phyloP scores from a whole-genome alignment of 257 asterid species.

The Solanum rostratum region DNA sequence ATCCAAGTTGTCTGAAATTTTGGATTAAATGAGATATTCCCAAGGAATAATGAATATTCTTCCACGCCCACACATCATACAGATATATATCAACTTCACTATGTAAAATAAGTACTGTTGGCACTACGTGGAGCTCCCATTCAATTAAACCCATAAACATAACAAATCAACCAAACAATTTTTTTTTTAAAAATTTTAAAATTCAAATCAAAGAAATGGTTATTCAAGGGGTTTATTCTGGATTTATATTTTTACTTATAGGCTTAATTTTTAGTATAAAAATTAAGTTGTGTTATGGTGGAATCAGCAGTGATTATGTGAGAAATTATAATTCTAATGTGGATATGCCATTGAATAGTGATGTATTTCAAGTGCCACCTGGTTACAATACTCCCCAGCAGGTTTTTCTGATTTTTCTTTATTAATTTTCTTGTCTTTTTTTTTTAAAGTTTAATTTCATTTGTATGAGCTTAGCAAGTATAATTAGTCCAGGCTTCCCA shows the following conservation, averaged over 20 bases:
- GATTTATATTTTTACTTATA: neutral
- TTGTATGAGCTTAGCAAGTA: too few relatives aligned
- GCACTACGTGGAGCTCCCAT: neutral
- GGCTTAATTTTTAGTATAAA: neutral
- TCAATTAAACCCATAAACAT: neutral
- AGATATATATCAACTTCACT: neutral
- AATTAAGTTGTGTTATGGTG: conserved; percentile 19
- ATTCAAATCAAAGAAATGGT: neutral
- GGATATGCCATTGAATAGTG: conserved; percentile 60
- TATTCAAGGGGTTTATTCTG: neutral
- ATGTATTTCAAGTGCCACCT: conserved; percentile 41
- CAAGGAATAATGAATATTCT: neutral
- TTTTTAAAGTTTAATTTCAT: too few relatives aligned
- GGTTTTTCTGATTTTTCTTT: conserved; percentile 16
- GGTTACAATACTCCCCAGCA: conserved; percentile 65
- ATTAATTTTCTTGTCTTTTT: too few relatives aligned
- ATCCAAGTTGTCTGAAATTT: neutral
- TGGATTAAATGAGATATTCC: neutral
- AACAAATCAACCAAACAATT: neutral
- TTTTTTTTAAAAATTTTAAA: neutral
- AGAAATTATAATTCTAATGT: conserved; percentile 18
- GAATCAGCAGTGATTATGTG: conserved; percentile 28
- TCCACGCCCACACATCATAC: neutral
- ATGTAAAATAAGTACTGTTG: neutral
- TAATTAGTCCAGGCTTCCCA: too few relatives aligned